Conservation (phyloP, 1,284 basidiomycete species). For the Apiotrichum gracile region DNA sequence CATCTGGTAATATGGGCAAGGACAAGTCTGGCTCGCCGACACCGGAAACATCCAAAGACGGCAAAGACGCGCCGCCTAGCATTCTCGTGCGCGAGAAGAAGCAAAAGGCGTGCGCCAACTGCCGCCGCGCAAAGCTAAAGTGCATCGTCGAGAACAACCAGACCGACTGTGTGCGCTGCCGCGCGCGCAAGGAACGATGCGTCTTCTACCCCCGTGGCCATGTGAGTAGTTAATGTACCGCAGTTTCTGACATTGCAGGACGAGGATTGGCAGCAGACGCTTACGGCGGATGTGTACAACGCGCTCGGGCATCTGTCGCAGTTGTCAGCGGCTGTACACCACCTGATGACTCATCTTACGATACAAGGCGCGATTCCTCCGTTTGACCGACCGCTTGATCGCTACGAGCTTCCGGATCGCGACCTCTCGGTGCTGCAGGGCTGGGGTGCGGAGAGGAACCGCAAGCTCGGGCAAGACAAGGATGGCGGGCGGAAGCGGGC, state of each 20-base stretch:
- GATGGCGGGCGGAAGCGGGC: constrained; percentile 6
- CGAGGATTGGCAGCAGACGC: constrained; percentile 40
- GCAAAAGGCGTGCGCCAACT: constrained; percentile 39
- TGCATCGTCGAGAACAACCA: constrained; percentile 35
- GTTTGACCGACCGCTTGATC: constrained; percentile 13
- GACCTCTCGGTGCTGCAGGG: constrained; percentile 25
- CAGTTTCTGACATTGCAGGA: constrained; percentile 19
- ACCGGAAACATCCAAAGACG: neutral
- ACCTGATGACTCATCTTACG: constrained; percentile 32
- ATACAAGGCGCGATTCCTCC: constrained; percentile 27
- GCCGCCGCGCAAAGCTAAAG: constrained; percentile 40
- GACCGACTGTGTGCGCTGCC: constrained; percentile 39
- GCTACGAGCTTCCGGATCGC: constrained; percentile 30
- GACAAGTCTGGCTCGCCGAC: neutral
- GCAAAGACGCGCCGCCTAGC: constrained; percentile 8
- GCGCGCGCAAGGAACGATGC: constrained; percentile 34
- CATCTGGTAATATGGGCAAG: too few species aligned
- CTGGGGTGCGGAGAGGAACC: constrained; percentile 23
- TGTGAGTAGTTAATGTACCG: constrained; percentile 22
- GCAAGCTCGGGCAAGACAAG: constrained; percentile 8
- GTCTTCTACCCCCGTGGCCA: constrained; percentile 36
- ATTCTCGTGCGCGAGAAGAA: constrained; percentile 23
- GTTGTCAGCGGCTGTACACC: constrained; percentile 31
- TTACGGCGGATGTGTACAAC: constrained; percentile 29
- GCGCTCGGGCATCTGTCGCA: constrained; percentile 28